These are phyloP conservation scores for Zoysia japonica DNA, from an alignment of 176 grass and related monocot genomes.

Conservation along the genomic window DNA sequence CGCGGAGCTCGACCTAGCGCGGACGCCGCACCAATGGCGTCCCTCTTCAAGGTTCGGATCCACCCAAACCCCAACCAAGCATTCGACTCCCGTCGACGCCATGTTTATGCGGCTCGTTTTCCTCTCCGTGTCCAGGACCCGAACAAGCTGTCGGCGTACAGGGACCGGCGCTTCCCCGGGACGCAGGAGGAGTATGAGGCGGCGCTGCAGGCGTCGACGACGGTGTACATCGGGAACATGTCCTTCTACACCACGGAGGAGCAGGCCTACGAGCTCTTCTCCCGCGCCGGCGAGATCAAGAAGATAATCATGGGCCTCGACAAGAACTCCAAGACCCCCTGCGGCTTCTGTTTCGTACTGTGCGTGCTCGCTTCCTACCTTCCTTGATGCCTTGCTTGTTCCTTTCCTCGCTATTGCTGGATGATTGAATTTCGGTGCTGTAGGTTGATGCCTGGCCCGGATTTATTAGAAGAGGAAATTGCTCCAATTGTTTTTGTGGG, in stretches of 20 bases:
- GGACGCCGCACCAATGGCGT: slow-evolving; percentile 63
- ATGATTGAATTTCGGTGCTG: not conserved
- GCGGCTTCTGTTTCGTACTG: slow-evolving; percentile 94
- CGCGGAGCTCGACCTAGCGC: slow-evolving; percentile 18
- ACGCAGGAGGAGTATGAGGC: slow-evolving; percentile 95
- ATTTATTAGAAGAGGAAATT: not conserved
- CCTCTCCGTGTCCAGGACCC: slow-evolving; percentile 56
- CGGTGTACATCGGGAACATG: slow-evolving; percentile 94
- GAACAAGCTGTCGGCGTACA: slow-evolving; percentile 83
- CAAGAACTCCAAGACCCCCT: slow-evolving; percentile 93
- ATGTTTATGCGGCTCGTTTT: slow-evolving; percentile 16
- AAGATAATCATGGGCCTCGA: slow-evolving; percentile 99
- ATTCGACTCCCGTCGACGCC: not conserved
- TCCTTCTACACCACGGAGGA: slow-evolving; percentile 99
- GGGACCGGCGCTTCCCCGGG: slow-evolving; percentile 81
- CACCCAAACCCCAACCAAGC: not conserved
- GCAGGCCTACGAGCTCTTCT: slow-evolving; percentile 93
- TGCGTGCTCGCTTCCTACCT: slow-evolving; percentile 28
- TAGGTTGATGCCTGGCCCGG: not conserved
- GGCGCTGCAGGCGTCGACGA: slow-evolving; percentile 65
- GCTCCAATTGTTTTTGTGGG: not conserved
- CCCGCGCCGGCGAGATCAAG: slow-evolving; percentile 91
- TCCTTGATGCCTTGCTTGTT: not conserved
- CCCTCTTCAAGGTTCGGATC: slow-evolving; percentile 75
- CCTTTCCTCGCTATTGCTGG: slow-evolving; percentile 8